Percentiles rank a stretch among this genome's conserved stretches.
phyloP scores from a whole-genome alignment of 2,329 filamentous ascomycete species.

The Aureobasidium pullulans region DNA sequence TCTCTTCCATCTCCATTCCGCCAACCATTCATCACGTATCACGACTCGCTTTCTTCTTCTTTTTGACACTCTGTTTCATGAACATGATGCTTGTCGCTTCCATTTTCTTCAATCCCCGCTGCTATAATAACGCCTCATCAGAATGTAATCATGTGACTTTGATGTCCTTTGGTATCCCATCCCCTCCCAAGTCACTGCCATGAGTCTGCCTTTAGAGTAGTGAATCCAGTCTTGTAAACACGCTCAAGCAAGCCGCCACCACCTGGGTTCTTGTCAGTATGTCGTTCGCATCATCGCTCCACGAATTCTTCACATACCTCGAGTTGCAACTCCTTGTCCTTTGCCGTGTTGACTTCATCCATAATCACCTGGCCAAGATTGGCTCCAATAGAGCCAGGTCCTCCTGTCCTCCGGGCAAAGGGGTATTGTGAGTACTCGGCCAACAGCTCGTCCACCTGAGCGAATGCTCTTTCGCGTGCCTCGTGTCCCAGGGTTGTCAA shows the following conservation, averaged over 20 bases:
- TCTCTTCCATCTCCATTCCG: neutral
- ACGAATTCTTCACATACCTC: constrained; percentile 55
- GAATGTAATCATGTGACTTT: constrained; percentile 3
- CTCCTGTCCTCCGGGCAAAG: constrained; percentile 72
- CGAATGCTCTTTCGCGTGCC: constrained; percentile 86
- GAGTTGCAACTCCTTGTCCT: constrained; percentile 91
- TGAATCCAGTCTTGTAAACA: constrained; percentile 95
- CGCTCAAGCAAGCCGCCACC: constrained; percentile 90
- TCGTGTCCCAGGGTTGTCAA: constrained; percentile 89
- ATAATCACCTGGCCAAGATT: constrained; percentile 82
- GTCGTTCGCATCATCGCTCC: neutral
- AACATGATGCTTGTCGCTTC: constrained; percentile 5
- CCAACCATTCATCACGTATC: neutral
- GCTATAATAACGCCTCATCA: constrained; percentile 10
- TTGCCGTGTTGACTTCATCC: constrained; percentile 78
- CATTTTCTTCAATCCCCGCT: neutral
- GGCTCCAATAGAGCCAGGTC: constrained; percentile 77
- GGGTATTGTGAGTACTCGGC: constrained; percentile 98
- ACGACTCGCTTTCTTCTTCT: too few species aligned
- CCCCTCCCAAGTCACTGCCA: neutral
- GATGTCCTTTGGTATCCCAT: constrained; percentile 5
- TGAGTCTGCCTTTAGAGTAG: constrained; percentile 56
- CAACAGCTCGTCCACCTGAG: constrained; percentile 91
- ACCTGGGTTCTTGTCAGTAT: constrained; percentile 42
- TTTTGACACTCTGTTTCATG: neutral